Evolutionary conservation across 768 basidiomycete species (phyloP), one percentile per base, ranked within the genome.

Genomic region (Naematelia aurantialba): DNA sequence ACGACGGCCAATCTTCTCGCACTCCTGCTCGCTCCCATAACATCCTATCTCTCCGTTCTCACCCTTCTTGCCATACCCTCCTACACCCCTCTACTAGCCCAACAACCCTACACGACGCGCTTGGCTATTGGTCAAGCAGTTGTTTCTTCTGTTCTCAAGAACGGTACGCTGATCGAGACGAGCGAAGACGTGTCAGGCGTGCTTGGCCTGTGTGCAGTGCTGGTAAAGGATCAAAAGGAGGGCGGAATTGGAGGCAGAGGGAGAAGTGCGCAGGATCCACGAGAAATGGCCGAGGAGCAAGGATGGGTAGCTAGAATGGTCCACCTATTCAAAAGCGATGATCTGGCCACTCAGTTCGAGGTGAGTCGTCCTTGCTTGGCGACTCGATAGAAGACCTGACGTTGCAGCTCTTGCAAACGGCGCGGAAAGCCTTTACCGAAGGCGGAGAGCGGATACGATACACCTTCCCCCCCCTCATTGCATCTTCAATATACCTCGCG

Each of bases 241-340:
- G 69, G 75, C 30, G 72, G 88, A 69, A 81, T 83, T 1, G 67
- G 77, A 55, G 71, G 57, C 77, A 52, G 60, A 50, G 63, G 47
- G 77, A 49, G 81, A 69, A 56, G 66, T 85, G 59, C 27, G 80
- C 57, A 66, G 25, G 93, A 94, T 74, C 79, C 86, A 52, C 89
- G 93, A 74, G 94, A 98, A 72, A 82, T 92, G 80, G 93, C 92
- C 0, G 96, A 99, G 76, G 96, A 99, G 76, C 96, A 99, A 70
- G 96, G 96, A 0, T 99, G 96, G 96, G 85, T 97, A 14, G 94
- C 96, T 42, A 81, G 94, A 62, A 97, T 98, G 90, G 89, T 98
- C 1, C 96, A 99, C 80, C 76, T 98, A 29, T 96, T 98, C 84
- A 81, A 87, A 21, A 83, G 89, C 0, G 91, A 96, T 52, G 88